Evolutionary conservation across 2,329 filamentous ascomycete genomes (phyloP).

Genomic region (Alternaria sp.): DNA sequence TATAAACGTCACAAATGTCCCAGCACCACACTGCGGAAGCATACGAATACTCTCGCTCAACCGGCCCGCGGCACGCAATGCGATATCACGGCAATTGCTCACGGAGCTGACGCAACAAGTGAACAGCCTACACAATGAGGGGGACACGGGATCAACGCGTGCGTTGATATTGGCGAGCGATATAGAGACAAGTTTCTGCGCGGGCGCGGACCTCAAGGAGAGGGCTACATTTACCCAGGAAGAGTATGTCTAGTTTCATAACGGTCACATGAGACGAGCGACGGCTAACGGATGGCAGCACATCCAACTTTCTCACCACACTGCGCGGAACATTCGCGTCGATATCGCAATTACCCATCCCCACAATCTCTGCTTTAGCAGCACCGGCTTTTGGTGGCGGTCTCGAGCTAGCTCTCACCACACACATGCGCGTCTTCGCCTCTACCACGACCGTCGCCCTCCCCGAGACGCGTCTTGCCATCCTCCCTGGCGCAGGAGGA

Average conservation of each 20-base stretch:
- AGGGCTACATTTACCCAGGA: constrained; percentile 74
- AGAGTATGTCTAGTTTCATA: constrained; percentile 65
- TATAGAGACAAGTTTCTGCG: constrained; percentile 87
- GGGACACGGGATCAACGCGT: constrained; percentile 67
- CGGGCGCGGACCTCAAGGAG: constrained; percentile 94
- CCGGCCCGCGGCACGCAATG: constrained; percentile 83
- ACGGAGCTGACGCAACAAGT: constrained; percentile 74
- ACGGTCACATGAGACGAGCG: neutral
- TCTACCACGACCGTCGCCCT: constrained; percentile 80
- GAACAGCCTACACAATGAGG: constrained; percentile 69
- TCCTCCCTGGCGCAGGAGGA: constrained; percentile 92
- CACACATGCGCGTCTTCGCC: constrained; percentile 85
- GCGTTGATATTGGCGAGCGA: constrained; percentile 85
- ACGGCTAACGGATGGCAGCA: constrained; percentile 60
- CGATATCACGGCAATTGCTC: constrained; percentile 82
- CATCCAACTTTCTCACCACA: constrained; percentile 74
- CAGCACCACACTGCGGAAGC: constrained; percentile 78
- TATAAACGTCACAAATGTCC: constrained; percentile 75
- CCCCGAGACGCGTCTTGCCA: constrained; percentile 90
- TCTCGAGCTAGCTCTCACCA: constrained; percentile 88
- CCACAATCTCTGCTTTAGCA: constrained; percentile 86
- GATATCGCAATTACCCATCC: constrained; percentile 79
- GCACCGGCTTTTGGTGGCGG: constrained; percentile 90
- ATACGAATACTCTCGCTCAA: constrained; percentile 90
- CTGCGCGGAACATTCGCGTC: constrained; percentile 78